Evolutionary conservation across 169 alveolate species (phyloP).

Genomic region (Plasmodium inui): DNA sequence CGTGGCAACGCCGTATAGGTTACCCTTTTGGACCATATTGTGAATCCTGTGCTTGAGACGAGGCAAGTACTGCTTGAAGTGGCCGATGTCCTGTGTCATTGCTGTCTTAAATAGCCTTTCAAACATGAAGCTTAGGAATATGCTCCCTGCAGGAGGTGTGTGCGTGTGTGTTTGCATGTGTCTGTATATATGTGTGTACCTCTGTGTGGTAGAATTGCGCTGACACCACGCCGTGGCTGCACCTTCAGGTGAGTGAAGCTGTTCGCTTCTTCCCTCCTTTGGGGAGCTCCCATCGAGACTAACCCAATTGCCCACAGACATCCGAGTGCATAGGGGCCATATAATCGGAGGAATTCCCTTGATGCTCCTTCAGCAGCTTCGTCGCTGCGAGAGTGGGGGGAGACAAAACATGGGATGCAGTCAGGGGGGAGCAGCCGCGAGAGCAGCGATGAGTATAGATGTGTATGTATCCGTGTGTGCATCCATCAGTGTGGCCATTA

Average conservation of each 20-base stretch:
- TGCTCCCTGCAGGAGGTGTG: not conserved
- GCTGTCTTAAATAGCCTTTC: constrained; percentile 17
- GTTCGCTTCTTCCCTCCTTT: not conserved
- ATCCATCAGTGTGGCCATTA: not conserved
- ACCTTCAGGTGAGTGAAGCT: not conserved
- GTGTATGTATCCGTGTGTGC: not conserved
- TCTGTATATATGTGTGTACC: too few species aligned
- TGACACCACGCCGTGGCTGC: not conserved
- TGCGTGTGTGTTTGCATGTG: not conserved
- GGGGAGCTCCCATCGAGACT: not conserved
- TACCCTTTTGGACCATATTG: constrained; percentile 38
- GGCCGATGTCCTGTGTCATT: not conserved
- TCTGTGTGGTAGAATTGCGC: not conserved
- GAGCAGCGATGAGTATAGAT: too few species aligned
- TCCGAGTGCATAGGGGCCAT: constrained; percentile 38
- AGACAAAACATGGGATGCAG: not conserved
- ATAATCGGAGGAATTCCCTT: not conserved
- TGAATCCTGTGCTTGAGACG: constrained; percentile 10
- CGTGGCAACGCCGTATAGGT: not conserved
- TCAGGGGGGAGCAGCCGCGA: not conserved
- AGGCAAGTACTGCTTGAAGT: constrained; percentile 37
- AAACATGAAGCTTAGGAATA: constrained; percentile 15
- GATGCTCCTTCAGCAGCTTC: constrained; percentile 17
- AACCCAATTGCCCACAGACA: constrained; percentile 57
- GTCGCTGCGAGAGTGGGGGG: not conserved